phyloP scores from a whole-genome alignment of 495 filamentous ascomycete genomes.

The Friedmanniomyces endolithicus region DNA sequence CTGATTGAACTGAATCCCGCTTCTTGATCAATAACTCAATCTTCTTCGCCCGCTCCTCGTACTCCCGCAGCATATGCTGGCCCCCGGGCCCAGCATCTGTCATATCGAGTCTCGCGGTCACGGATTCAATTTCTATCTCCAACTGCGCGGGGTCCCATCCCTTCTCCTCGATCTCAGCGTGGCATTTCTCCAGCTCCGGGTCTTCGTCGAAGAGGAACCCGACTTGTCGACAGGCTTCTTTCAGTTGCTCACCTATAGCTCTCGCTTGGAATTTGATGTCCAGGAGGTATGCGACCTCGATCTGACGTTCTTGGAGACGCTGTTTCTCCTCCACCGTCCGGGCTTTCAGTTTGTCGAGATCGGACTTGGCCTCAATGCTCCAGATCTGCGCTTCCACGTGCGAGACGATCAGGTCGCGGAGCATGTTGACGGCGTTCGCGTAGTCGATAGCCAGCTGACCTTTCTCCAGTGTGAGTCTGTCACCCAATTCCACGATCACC shows the following conservation, averaged over 20 bases:
- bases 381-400: slow-evolving; percentile 55
- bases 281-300: slow-evolving; percentile 32
- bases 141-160: slow-evolving; percentile 49
- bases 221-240: not conserved
- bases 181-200: slow-evolving; percentile 28
- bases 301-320: slow-evolving; percentile 37
- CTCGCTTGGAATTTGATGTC: slow-evolving; percentile 21
- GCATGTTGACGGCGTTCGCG: slow-evolving; percentile 45
- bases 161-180: slow-evolving; percentile 25
- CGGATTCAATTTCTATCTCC: slow-evolving; percentile 60
- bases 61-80: slow-evolving; percentile 57
- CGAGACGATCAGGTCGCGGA: slow-evolving; percentile 48
- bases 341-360: slow-evolving; percentile 49
- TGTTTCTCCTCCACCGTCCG: slow-evolving; percentile 48
- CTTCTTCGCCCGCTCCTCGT: slow-evolving; percentile 51
- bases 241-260: slow-evolving; percentile 26
- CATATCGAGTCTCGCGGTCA: slow-evolving; percentile 60
- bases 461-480: slow-evolving; percentile 48
- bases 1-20: slow-evolving; percentile 33
- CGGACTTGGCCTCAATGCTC: slow-evolving; percentile 67
- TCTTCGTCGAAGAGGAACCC: slow-evolving; percentile 14
- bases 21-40: slow-evolving; percentile 44
- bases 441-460: slow-evolving; percentile 52
- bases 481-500: slow-evolving; percentile 39
- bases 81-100: slow-evolving; percentile 58